These are phyloP conservation scores for Fusarium subglutinans DNA, from an alignment of 2,329 filamentous ascomycete genomes.

Conservation along the genomic window DNA sequence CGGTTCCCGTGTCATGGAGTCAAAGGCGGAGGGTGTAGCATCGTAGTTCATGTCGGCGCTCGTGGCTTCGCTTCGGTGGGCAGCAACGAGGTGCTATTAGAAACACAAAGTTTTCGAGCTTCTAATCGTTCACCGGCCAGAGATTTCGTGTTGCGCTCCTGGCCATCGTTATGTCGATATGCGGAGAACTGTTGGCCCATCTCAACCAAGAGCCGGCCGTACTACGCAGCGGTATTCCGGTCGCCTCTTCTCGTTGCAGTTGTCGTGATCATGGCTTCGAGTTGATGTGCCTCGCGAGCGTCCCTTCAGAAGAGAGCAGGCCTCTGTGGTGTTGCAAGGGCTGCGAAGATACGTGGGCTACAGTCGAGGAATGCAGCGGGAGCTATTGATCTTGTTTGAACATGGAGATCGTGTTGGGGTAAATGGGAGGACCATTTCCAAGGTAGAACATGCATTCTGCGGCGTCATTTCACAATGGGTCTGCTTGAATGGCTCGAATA, in stretches of 20 bases:
- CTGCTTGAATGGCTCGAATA: fast-evolving
- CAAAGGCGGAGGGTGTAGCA: not conserved
- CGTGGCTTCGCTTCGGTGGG: not conserved
- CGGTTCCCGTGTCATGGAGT: not conserved
- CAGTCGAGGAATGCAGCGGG: not conserved
- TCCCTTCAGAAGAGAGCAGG: not conserved
- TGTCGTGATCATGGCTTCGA: not conserved
- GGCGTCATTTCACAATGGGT: not conserved
- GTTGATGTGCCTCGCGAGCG: not conserved
- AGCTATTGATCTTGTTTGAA: not conserved
- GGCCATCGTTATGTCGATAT: not conserved
- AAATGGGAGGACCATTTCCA: not conserved
- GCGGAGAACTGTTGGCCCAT: not conserved
- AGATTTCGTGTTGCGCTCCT: not conserved
- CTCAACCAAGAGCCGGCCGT: no score
- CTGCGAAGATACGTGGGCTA: not conserved
- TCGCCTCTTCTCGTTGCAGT: not conserved
- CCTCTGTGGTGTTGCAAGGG: no score
- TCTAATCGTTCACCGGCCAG: not conserved
- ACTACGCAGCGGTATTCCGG: not conserved
- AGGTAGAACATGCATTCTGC: no score
- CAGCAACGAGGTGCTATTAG: not conserved
- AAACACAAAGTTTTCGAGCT: not conserved
- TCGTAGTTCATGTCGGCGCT: not conserved
- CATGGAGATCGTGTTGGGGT: not conserved